Base-by-base conservation (phyloP, 2,329 filamentous ascomycete species). In the Calycina marina region DNA sequence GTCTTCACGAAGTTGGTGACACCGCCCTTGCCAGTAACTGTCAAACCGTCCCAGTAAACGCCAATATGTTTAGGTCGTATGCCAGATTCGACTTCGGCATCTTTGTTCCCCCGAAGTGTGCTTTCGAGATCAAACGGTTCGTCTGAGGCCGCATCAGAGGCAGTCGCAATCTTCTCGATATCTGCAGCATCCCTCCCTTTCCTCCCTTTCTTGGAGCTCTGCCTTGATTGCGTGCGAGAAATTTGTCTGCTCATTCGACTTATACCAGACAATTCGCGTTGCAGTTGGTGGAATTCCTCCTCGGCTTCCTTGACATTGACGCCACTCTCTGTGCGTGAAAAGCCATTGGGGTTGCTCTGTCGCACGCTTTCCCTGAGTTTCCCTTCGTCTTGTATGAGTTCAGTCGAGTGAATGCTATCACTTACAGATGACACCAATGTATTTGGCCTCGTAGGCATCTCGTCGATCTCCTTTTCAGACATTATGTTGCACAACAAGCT, bases 61-160 rank as follows among this genome's bases (percentile, higher is more conserved):
- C 81, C 79, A 38, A 85, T 78, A 45, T 78, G 73, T 60, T 92
- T 92, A 4, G 74, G 65, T 38, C 74, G 76, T 55, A 92, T 92
- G 1, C 84, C 84, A 4, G 80, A 79, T 40, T 78, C 72, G 39
- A 69, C 66, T 48, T 84, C 79, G 6, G 82, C 77, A 28, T 67
- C 69, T 35, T 78, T 65, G 34, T 74, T 74, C 3, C 82, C 81
- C 27, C 80, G 70, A 38, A 93, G 60, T 3, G 77, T 74, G 6
- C 63, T 57, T 53, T 93, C 81, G 22, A 93, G 62, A 50, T 93
- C 77, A 54, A 90, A 93, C 6, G 65, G 60, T 2, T 61, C 60
- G 1, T 59, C 59, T 27, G 64, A 61, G 0, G 56, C 55, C 8
- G 43, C 37, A n/a, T 30, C 22, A 3, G 34, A 38, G 1, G 54